phyloP scores from a whole-genome alignment of 1,284 basidiomycete species.

The Austroboletus novae-zelandiae region DNA sequence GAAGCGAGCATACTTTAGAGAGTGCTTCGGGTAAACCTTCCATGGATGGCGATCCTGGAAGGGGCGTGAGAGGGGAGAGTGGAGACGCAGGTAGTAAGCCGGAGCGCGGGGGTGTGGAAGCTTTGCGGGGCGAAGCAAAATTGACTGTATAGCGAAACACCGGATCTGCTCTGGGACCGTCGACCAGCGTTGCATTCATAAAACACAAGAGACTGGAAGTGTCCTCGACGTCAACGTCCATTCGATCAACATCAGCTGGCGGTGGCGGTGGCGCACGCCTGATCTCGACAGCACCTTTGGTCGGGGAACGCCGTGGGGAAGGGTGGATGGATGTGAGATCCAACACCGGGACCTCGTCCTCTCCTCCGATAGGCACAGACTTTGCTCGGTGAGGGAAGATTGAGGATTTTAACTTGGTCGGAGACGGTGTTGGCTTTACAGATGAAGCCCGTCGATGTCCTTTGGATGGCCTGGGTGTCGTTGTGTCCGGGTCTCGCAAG shows the following conservation, averaged over 20 bases:
- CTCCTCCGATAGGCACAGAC: constrained; percentile 28
- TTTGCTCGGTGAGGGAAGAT: constrained; percentile 24
- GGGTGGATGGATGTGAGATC: constrained; percentile 22
- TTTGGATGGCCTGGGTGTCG: constrained; percentile 1
- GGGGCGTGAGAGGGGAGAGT: constrained; percentile 37
- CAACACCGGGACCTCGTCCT: constrained; percentile 8
- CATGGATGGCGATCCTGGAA: constrained; percentile 23
- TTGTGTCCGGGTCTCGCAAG: constrained; percentile 19
- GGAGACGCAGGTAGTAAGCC: constrained; percentile 9
- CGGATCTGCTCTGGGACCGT: constrained; percentile 7
- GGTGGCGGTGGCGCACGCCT: constrained; percentile 25
- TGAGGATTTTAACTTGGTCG: constrained; percentile 10
- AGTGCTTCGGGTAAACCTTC: constrained; percentile 7
- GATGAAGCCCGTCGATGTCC: constrained; percentile 20
- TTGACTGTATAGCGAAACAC: constrained; percentile 25
- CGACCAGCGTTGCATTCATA: constrained; percentile 14
- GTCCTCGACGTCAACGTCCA: constrained; percentile 23
- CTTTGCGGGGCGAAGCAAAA: constrained; percentile 26
- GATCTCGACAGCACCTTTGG: constrained; percentile 22
- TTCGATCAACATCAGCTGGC: constrained; percentile 18
- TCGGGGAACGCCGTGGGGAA: constrained; percentile 28
- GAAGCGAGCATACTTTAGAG: constrained; percentile 15
- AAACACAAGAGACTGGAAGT: constrained; percentile 16
- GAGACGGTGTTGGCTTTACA: constrained; percentile 15
- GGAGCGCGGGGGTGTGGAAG: constrained; percentile 1